phyloP scores from a whole-genome alignment of 2,329 filamentous ascomycete species.

The Laburnicola sp. region DNA sequence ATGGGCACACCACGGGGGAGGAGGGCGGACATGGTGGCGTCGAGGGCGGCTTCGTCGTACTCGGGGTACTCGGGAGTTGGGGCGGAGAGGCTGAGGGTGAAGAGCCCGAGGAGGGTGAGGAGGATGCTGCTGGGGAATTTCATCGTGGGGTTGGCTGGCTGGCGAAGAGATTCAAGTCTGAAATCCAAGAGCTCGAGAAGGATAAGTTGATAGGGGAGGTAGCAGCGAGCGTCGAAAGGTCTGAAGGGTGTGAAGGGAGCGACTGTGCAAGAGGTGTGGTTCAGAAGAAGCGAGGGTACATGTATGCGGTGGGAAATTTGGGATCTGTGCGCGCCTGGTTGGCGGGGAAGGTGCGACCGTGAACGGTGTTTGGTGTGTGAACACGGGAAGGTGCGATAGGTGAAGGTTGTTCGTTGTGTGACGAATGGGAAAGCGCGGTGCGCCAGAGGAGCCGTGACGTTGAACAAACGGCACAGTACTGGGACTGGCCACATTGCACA shows the following conservation, averaged over 20 bases:
- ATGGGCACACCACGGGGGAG: not conserved
- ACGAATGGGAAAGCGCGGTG: not conserved
- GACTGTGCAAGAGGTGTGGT: not conserved
- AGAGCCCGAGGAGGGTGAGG: constrained; percentile 3
- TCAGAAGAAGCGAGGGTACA: not conserved
- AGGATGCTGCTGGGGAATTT: not conserved
- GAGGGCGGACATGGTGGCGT: not conserved
- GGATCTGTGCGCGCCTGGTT: not conserved
- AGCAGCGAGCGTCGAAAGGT: not conserved
- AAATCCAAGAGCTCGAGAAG: not conserved
- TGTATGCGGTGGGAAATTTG: not conserved
- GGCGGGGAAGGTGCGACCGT: not conserved
- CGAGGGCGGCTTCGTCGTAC: not conserved
- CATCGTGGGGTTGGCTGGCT: not conserved
- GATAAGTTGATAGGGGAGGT: not conserved
- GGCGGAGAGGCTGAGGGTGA: not conserved
- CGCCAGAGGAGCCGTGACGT: too few relatives aligned
- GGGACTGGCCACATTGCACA: too few relatives aligned
- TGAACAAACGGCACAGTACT: not conserved
- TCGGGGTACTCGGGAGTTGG: not conserved
- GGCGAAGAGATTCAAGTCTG: not conserved
- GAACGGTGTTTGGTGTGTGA: too few relatives aligned
- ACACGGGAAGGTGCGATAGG: not conserved
- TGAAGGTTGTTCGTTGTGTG: constrained; percentile 2
- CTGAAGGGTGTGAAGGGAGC: not conserved